Percentiles rank a stretch among this genome's conserved stretches.
phyloP scores from a whole-genome alignment of 192 early-diverging fungal species.

The Umbelopsis sp. region DNA sequence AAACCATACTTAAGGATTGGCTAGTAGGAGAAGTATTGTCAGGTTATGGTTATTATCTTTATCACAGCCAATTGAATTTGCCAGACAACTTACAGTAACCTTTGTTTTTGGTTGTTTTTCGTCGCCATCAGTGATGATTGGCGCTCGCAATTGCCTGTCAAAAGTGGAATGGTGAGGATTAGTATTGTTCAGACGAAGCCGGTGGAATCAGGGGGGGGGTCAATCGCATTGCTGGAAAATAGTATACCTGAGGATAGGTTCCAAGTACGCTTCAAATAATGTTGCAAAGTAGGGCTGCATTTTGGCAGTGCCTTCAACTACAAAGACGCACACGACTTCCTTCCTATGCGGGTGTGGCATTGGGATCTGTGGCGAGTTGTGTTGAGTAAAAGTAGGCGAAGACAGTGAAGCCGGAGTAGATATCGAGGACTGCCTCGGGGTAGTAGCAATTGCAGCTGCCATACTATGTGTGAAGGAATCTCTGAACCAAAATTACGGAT shows the following conservation, averaged over 20 bases:
- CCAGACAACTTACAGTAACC: constrained; percentile 45
- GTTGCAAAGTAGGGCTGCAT: constrained; percentile 47
- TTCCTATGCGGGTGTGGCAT: constrained; percentile 39
- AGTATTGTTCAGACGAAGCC: neutral
- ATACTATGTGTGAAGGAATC: neutral
- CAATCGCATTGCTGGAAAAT: neutral
- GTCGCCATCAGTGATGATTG: constrained; percentile 48
- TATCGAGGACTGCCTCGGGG: constrained; percentile 13
- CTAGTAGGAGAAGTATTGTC: constrained; percentile 22
- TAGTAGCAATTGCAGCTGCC: constrained; percentile 19
- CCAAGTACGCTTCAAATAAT: constrained; percentile 51
- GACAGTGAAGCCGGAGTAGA: constrained; percentile 26
- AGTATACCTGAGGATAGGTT: constrained; percentile 53
- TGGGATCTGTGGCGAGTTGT: constrained; percentile 23
- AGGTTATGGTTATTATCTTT: neutral
- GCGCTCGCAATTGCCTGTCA: constrained; percentile 53
- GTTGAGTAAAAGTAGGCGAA: constrained; percentile 22
- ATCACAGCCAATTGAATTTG: neutral
- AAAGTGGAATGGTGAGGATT: neutral
- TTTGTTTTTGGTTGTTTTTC: constrained; percentile 50
- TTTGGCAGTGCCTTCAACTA: constrained; percentile 53
- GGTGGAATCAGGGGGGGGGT: neutral
- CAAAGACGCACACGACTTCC: constrained; percentile 58
- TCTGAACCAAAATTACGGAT: neutral
- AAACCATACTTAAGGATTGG: constrained; percentile 57